phyloP scores from a whole-genome alignment of 805 yeast genomes.

The Myxozyma neglecta region DNA sequence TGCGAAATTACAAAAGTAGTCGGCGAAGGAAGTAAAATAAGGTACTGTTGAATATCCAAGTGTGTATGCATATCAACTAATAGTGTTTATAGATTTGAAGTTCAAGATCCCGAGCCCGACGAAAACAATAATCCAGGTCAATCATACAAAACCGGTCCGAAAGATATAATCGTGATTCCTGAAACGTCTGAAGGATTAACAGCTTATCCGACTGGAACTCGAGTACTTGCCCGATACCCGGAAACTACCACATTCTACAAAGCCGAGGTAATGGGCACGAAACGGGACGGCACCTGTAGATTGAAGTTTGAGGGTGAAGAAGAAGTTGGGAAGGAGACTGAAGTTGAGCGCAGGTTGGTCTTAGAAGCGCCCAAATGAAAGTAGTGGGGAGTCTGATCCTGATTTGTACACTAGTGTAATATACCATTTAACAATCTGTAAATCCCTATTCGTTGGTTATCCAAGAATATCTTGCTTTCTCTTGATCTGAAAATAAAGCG shows the following conservation, averaged over 20 bases:
- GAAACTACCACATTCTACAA: slow-evolving; percentile 97
- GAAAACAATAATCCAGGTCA: slow-evolving; percentile 87
- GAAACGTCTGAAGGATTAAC: slow-evolving; percentile 47
- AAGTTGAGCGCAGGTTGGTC: slow-evolving; percentile 81
- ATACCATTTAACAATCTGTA: too few species aligned
- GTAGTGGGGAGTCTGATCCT: not conserved
- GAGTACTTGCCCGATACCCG: slow-evolving; percentile 90
- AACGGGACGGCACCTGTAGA: slow-evolving; percentile 72
- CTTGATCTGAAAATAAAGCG: too few species aligned
- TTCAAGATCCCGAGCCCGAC: slow-evolving; percentile 97
- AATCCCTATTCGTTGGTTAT: too few species aligned
- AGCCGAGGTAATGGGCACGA: slow-evolving; percentile 82
- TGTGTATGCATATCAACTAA: not conserved
- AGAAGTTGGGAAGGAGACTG: slow-evolving; percentile 92
- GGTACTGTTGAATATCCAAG: slow-evolving; percentile 27
- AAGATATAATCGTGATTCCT: slow-evolving; percentile 75
- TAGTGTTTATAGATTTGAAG: slow-evolving; percentile 59
- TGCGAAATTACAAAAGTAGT: slow-evolving; percentile 80
- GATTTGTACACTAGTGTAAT: not conserved
- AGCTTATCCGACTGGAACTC: slow-evolving; percentile 70
- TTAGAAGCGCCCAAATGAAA: slow-evolving; percentile 51
- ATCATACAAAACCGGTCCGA: slow-evolving; percentile 75
- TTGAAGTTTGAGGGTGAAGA: slow-evolving; percentile 94
- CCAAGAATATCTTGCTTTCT: too few species aligned
- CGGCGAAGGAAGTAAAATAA: slow-evolving; percentile 60